Base-by-base conservation (phyloP, 2,329 filamentous ascomycete species). In the Cladosporium halotolerans region DNA sequence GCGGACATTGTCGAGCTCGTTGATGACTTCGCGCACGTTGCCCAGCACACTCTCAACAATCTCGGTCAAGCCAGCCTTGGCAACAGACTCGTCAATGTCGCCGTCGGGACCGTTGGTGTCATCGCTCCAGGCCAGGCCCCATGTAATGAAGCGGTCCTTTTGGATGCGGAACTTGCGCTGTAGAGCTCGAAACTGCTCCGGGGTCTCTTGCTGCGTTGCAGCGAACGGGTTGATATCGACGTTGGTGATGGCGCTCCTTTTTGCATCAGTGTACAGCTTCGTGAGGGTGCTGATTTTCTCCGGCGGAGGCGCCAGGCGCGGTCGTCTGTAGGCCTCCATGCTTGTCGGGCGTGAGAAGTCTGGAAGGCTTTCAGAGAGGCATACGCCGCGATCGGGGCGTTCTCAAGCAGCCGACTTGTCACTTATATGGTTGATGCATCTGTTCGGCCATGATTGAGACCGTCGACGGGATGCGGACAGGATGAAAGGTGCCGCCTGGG, bases 71-170 rank as follows among this genome's bases (percentile, higher is more conserved):
- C 87, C 88, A 32, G 82, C 82, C 56, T 79, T 76, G 48, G 80
- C 81, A 14, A 84, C 71, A 49, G 85, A 84, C 66, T 86, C 84
- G 62, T 86, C 87, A 57, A 91, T 90, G 68, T 88, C 82, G 62
- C 82, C 80, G 55, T 83, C 77, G 63, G 84, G 79, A 13, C 73
- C 75, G 59, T 76, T 79, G 13, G 75, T 78, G 55, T 84, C 82
- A 66, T 90, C 86, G 53, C 83, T 87, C 88, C 88, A 92, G 68
- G 89, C 85, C 49, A 89, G 74, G 0, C 87, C 88, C 88, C 88
- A 92, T 56, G 83, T 85, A 55, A 88, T 83, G 44, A 91, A 75
- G 13, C 88, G 79, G 71, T 90, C 86, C 67, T 88, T 89, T 63
- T 91, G 88, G 60, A 90, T 89, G 58, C 85, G 81, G 59, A 89